Evolutionary conservation across 2,329 filamentous ascomycete genomes (phyloP), one percentile per base, ranked within the genome.

Genomic region (Fusarium abutilonis): DNA sequence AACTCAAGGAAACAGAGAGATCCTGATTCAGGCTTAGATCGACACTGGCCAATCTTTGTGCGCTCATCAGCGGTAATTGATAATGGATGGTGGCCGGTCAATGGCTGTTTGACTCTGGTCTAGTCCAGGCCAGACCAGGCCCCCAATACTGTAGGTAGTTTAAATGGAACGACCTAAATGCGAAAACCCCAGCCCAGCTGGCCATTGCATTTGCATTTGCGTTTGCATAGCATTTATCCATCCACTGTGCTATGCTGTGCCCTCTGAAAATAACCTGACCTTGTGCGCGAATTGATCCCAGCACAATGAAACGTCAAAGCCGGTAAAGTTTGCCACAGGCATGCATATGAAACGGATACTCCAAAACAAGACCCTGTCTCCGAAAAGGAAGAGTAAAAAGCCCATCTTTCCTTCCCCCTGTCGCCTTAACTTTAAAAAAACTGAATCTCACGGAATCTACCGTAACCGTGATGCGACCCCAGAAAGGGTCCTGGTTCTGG

Each of bases 21-120:
- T 60, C 63, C 63, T 65, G 46, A 56, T 63, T 66, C 51, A 15
- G 53, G 57, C n/a, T 38, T 47, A 64, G 62, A 65, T 64, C 57
- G 61, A 46, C 63, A 28, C 44, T 21, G 32, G 19, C 59, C 35
- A 63, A 48, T 48, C 39, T 19, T 62, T n/a, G 39, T 32, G 26
- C n/a, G 47, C 31, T 29, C 54, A 60, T 59, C 49, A 48, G 43
- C 40, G 43, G 56, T 55, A 54, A 52, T 40, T 56, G 54, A 56
- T 34, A 35, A 4, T 17, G 23, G 23, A 26, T 35, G 29, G 23
- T 36, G 41, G 42, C 35, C 26, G 42, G 32, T 29, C 52, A 19
- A 19, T 19, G 19, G 19, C 19, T 19, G 19, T 3, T 19, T 19
- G 19, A 19, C 19, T 19, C 19, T 19, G 19, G 19, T 19, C 19